Evolutionary conservation across 2,329 filamentous ascomycete species (phyloP).

Genomic region (Aureobasidium sp.): DNA sequence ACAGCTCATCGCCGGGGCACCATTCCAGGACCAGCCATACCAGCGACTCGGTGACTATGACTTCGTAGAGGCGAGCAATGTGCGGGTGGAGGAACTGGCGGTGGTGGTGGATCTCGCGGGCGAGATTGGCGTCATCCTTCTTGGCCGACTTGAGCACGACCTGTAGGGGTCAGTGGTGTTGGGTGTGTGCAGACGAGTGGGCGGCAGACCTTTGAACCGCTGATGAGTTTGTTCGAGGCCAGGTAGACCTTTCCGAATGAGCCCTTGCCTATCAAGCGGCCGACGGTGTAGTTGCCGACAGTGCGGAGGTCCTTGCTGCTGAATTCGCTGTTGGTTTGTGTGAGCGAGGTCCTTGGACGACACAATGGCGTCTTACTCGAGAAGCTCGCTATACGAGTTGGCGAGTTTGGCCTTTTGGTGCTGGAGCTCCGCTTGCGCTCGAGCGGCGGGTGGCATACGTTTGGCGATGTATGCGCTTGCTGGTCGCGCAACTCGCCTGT

Average conservation of each 20-base stretch:
- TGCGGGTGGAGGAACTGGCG: conserved; percentile 96
- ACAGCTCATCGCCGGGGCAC: conserved; percentile 91
- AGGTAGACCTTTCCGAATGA: conserved; percentile 98
- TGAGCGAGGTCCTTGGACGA: too few relatives aligned
- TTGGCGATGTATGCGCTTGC: background rate
- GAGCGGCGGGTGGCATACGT: conserved; percentile 25
- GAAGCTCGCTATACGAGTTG: conserved; percentile 89
- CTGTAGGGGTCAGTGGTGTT: conserved; percentile 34
- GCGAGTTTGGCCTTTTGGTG: conserved; percentile 55
- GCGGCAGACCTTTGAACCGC: conserved; percentile 75
- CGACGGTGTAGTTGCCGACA: conserved; percentile 91
- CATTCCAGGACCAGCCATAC: conserved; percentile 98
- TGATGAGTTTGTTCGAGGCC: conserved; percentile 91
- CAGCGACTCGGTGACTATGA: conserved; percentile 88
- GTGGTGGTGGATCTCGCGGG: conserved; percentile 96
- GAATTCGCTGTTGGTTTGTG: conserved; percentile 62
- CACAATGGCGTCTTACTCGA: conserved; percentile 83
- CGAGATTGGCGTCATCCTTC: conserved; percentile 90
- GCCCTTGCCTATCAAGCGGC: conserved; percentile 88
- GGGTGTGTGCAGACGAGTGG: background rate
- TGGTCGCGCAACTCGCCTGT: background rate
- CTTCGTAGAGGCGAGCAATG: conserved; percentile 92
- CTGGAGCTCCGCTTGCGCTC: conserved; percentile 28
- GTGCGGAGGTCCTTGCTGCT: conserved; percentile 80
- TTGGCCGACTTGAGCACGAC: conserved; percentile 98